Conservation (phyloP, 2,329 filamentous ascomycete genomes). For the Phyllosticta capitalensis region DNA sequence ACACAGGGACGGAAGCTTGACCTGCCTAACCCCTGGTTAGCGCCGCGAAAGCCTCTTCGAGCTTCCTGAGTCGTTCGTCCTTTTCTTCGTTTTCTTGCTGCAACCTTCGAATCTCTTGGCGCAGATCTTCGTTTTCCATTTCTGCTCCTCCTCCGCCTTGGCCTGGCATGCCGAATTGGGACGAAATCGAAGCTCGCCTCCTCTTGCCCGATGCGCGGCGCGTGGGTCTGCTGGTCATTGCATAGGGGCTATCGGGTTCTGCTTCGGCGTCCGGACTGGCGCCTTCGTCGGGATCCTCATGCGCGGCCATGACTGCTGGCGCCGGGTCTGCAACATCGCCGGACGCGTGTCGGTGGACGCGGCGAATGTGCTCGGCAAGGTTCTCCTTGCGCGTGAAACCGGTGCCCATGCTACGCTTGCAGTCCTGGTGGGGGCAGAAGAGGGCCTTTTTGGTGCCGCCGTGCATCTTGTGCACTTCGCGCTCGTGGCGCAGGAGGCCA, state of each 20-base stretch:
- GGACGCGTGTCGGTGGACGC: constrained; percentile 55
- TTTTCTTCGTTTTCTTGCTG: constrained; percentile 33
- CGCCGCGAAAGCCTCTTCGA: constrained; percentile 23
- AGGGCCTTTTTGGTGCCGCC: constrained; percentile 80
- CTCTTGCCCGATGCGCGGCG: constrained; percentile 18
- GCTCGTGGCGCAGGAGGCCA: constrained; percentile 78
- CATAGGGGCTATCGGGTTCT: constrained; percentile 17
- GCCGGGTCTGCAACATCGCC: constrained; percentile 11
- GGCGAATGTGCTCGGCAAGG: constrained; percentile 81
- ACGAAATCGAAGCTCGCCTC: constrained; percentile 23
- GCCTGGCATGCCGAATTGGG: constrained; percentile 10
- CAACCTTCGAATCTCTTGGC: constrained; percentile 32
- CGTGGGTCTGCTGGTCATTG: constrained; percentile 19
- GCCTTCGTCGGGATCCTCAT: background rate
- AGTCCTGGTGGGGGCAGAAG: constrained; percentile 76
- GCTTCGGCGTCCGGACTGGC: constrained; percentile 15
- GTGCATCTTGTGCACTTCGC: constrained; percentile 87
- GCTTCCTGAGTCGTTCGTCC: constrained; percentile 26
- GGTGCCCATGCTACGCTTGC: constrained; percentile 79
- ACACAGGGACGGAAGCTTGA: background rate
- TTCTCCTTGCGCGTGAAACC: constrained; percentile 93
- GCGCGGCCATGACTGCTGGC: background rate
- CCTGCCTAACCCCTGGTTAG: constrained; percentile 5
- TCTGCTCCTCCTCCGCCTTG: constrained; percentile 18
- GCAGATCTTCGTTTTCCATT: constrained; percentile 22